Conservation (phyloP, 345 rosid species). For the Brassica incana region DNA sequence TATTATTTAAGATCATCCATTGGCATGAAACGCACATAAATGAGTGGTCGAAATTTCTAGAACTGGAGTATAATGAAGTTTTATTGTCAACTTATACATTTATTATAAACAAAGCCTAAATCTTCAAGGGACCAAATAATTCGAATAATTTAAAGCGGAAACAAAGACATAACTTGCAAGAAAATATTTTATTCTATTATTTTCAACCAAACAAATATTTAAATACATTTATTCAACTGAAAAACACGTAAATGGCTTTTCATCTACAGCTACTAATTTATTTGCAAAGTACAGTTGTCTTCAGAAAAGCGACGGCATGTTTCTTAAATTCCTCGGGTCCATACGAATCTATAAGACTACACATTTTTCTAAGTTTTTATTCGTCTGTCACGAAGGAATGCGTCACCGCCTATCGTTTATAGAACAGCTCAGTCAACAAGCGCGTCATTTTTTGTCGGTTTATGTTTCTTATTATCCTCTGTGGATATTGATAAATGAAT, state of each 20-base stretch:
- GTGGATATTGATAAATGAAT: not conserved
- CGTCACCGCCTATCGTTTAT: not conserved
- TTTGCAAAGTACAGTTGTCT: constrained; percentile 33
- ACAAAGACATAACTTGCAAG: not conserved
- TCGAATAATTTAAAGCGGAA: not conserved
- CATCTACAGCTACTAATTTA: constrained; percentile 10
- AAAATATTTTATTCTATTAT: not conserved
- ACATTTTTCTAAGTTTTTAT: not conserved
- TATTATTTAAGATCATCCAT: not conserved
- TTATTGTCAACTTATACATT: not conserved
- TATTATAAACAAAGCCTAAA: not conserved
- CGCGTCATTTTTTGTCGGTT: constrained; percentile 14
- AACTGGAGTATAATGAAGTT: not conserved
- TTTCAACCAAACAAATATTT: not conserved
- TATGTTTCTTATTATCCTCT: not conserved
- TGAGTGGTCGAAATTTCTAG: not conserved
- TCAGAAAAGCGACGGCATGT: constrained; percentile 14
- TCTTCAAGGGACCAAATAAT: not conserved
- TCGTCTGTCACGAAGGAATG: not conserved
- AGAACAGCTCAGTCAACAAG: constrained; percentile 4
- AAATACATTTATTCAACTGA: not conserved
- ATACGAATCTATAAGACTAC: constrained; percentile 28
- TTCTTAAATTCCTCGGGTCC: constrained; percentile 18
- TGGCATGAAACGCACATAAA: not conserved
- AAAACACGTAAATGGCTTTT: constrained; percentile 1